phyloP scores from a whole-genome alignment of 2,329 filamentous ascomycete genomes.

The Hawksworthiomyces lignivorus region DNA sequence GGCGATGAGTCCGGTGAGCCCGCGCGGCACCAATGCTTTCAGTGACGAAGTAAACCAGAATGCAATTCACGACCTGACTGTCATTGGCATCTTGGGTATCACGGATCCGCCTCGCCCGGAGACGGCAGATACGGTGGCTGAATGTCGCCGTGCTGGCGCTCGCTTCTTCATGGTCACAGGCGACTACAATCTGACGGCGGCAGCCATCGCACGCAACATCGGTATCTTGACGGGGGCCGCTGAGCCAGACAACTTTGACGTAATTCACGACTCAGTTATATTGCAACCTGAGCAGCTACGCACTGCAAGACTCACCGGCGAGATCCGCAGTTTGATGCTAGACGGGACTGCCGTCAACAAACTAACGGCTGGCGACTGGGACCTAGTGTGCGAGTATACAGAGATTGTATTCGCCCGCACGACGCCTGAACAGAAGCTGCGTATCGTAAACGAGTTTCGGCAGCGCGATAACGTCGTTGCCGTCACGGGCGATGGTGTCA shows the following conservation, averaged over 20 bases:
- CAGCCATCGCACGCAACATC: conserved; percentile 63
- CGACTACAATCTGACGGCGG: conserved; percentile 66
- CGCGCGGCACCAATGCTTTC: conserved; percentile 26
- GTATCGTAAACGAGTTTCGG: conserved; percentile 68
- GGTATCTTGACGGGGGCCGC: conserved; percentile 54
- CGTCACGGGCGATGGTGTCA: conserved; percentile 82
- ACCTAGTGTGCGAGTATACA: conserved; percentile 51
- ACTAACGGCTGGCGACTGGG: conserved; percentile 61
- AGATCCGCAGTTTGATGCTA: conserved; percentile 16
- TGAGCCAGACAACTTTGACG: conserved; percentile 45
- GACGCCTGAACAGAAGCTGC: conserved; percentile 69
- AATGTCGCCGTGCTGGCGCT: conserved; percentile 60
- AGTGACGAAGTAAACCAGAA: conserved; percentile 49
- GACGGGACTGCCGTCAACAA: conserved; percentile 1
- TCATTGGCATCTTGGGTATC: conserved; percentile 68
- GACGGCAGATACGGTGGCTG: conserved; percentile 57
- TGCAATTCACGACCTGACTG: conserved; percentile 49
- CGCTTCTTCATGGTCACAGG: conserved; percentile 74
- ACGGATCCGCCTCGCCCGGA: conserved; percentile 70
- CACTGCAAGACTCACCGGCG: conserved; percentile 19
- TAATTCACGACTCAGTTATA: too few species aligned
- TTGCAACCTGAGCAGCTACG: too few species aligned
- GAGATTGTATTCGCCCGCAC: conserved; percentile 71
- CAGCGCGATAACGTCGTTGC: conserved; percentile 57
- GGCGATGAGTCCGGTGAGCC: too few species aligned